Evolutionary conservation across 345 rosid species (phyloP), one percentile per base, ranked within the genome.

Genomic region (Brassica carinata): DNA sequence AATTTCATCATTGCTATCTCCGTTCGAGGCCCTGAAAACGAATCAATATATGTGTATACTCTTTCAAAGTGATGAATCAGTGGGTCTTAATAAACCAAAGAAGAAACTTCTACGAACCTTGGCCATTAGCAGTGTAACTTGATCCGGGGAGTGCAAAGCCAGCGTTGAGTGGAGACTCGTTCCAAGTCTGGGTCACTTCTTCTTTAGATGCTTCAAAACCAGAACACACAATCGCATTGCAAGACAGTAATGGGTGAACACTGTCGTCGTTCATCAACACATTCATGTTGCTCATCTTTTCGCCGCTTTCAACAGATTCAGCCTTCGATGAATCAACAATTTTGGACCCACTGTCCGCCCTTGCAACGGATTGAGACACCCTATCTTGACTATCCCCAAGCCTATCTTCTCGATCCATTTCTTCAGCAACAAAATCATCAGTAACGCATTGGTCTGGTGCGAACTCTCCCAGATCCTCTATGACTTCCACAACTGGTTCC

Each of bases 281-380:
- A 62, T 79, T 80, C 85, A 88, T 88, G 87, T 82, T 88, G 73
- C 91, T 85, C 62, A 85, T 86, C 88, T 96, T 96, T 71, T 93
- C 95, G 77, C 97, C 97, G 59, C 99, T 96, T 87, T 92, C 98
- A 78, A 87, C 89, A 51, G 98, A 96, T 84, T 94, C 99, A 69
- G 95, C 97, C 87, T 92, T 96, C 4, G 86, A 77, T 40, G 95
- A 91, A 82, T 97, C 97, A 85, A 87, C 96, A 77, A 90, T 80
- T 84, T 96, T 96, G 1, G 99, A 96, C 71, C 95, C 94, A 85
- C 99, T 92, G 79, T 96, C 99, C 59, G 94, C 97, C 87, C 95
- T 90, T 76, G 86, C 94, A 51, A 89, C 79, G 15, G 95, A 90
- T 27, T 84, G 89, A 72, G 93, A 96, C 76, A 91, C 78, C 88